These are phyloP conservation scores for Cardamine chenopodiifolia DNA, from an alignment of 345 rosid species.

Conservation along the genomic window DNA sequence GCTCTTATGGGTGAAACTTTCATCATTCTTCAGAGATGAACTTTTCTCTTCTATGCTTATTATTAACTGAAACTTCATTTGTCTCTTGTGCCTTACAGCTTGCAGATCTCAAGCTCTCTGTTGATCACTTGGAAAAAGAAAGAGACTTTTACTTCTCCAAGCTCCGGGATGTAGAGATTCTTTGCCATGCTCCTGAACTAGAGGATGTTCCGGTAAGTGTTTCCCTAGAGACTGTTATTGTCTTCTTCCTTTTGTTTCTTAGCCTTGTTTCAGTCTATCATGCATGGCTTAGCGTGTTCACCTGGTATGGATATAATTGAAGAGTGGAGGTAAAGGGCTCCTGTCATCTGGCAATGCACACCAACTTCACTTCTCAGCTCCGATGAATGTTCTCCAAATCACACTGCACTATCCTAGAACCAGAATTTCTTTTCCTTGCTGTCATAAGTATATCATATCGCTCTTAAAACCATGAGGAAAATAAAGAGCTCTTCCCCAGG, in stretches of 20 bases:
- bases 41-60: background rate
- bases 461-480: background rate
- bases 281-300: conserved; percentile 23
- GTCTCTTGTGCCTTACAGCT: conserved; percentile 47
- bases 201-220: conserved; percentile 63
- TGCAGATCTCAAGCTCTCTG: conserved; percentile 78
- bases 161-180: conserved; percentile 77
- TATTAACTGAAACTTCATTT: background rate
- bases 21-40: background rate
- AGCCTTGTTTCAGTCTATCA: background rate
- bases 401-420: background rate
- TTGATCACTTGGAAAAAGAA: conserved; percentile 79
- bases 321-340: too few relatives aligned
- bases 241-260: background rate
- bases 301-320: too few relatives aligned
- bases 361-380: conserved; percentile 15
- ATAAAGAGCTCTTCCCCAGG: background rate
- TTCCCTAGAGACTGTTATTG: background rate
- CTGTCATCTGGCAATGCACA: too few relatives aligned
- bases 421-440: background rate
- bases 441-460: background rate
- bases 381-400: background rate
- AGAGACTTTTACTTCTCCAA: conserved; percentile 92
- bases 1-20: background rate
- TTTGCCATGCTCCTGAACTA: conserved; percentile 74